Conservation (phyloP, 1,139 yeast genomes). For the Dujonia santamariae region DNA sequence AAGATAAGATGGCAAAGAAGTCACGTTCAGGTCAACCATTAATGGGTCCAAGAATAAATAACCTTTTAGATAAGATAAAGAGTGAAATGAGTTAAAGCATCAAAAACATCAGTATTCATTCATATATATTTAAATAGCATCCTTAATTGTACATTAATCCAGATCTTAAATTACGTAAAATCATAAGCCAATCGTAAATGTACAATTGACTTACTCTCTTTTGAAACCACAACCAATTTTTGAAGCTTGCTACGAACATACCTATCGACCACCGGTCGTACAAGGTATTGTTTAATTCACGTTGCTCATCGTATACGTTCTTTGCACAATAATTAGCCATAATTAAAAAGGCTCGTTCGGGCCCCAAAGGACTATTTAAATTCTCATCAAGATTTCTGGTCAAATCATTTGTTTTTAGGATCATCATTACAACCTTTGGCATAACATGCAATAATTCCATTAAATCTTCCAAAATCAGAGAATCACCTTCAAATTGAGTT, state of each 20-base stretch:
- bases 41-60: conserved; percentile 86
- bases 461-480: conserved; percentile 66
- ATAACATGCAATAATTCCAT: conserved; percentile 77
- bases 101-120: conserved; percentile 1
- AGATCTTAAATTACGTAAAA: conserved; percentile 19
- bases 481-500: conserved; percentile 49
- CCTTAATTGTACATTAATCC: too few relatives aligned
- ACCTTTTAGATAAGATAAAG: conserved; percentile 73
- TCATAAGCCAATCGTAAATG: conserved; percentile 50
- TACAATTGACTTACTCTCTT: conserved; percentile 51
- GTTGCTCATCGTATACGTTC: conserved; percentile 68
- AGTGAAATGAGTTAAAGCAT: conserved; percentile 27
- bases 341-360: conserved; percentile 82
- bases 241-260: conserved; percentile 33
- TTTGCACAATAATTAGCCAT: conserved; percentile 88
- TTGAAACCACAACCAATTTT: conserved; percentile 51
- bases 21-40: conserved; percentile 82
- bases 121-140: background rate
- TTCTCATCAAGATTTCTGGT: conserved; percentile 86
- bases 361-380: conserved; percentile 79
- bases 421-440: conserved; percentile 82
- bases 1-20: conserved; percentile 51
- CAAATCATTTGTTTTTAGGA: conserved; percentile 90
- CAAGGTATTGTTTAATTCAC: conserved; percentile 34
- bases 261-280: conserved; percentile 34